Evolutionary conservation across 2,329 filamentous ascomycete species (phyloP), one percentile per base, ranked within the genome.

Genomic region (Fusarium setosum): DNA sequence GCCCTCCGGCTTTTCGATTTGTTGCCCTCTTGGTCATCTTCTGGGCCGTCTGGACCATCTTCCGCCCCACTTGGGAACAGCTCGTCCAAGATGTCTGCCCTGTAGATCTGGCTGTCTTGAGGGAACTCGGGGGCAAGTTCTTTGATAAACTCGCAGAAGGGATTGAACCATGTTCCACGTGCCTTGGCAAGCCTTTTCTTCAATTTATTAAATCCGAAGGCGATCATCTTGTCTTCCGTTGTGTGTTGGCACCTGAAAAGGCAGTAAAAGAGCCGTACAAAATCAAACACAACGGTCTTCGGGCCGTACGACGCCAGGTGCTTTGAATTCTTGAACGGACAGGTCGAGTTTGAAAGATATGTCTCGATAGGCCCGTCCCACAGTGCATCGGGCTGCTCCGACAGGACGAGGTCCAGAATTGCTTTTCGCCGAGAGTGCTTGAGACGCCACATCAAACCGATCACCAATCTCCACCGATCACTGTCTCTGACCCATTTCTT

Each of bases 81-180:
- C 6, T 69, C 65, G 20, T 74, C 72, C 20, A 61, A 56, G 12
- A 42, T 35, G 9, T 75, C 72, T 5, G 62, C 44, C 17, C 66
- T 69, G 56, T 71, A 75, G 13, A 80, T 78, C 29, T 77, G 74
- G 26, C 70, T 75, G 10, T 74, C 72, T 15, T 74, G 63, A 0
- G 77, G 77, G 35, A 79, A 79, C 1, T 58, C 18, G 4, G 73
- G 56, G 9, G 65, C 66, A 29, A 73, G 65, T 7, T 57, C 48
- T 2, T 47, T 60, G 7, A 80, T 47, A 18, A 80, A 77, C 2
- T 44, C 56, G 24, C 70, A 72, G 34, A 77, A 73, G 15, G 57
- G 20, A 4, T 53, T 47, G 50, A 72, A 74, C 5, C 59, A 69
- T 17, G 42, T 45, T 15, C 12, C 18, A 6, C 67, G 51, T 23